Conservation (phyloP, 2,329 filamentous ascomycete genomes). For the Hansfordia pulvinata region DNA sequence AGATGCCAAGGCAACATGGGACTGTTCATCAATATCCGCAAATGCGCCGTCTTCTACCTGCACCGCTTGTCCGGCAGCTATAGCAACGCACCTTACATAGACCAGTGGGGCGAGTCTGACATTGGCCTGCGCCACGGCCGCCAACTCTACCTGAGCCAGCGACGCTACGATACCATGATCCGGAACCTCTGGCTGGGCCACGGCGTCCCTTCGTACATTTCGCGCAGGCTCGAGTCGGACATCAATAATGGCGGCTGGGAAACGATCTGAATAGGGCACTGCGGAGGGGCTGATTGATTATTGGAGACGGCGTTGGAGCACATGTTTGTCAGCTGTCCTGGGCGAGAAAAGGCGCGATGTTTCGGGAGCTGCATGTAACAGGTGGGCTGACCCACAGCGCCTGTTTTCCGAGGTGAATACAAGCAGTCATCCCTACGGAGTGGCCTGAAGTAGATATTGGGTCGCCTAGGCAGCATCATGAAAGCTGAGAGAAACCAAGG, state of each 20-base stretch:
- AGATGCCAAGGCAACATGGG: constrained; percentile 84
- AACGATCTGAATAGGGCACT: constrained; percentile 39
- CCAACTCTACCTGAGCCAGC: constrained; percentile 86
- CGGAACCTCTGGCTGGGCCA: constrained; percentile 79
- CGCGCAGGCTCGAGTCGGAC: constrained; percentile 80
- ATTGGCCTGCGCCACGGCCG: constrained; percentile 77
- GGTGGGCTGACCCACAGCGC: too few species aligned
- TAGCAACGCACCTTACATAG: constrained; percentile 81
- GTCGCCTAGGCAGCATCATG: too few species aligned
- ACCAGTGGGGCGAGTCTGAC: constrained; percentile 91
- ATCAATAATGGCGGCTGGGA: constrained; percentile 98
- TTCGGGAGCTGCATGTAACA: too few species aligned
- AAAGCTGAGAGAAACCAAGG: too few species aligned
- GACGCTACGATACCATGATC: constrained; percentile 79
- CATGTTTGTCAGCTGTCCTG: too few species aligned
- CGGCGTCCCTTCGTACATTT: constrained; percentile 78
- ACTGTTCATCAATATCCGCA: constrained; percentile 93
- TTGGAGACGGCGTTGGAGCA: too few species aligned
- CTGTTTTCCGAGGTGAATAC: too few species aligned
- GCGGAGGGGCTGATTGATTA: too few species aligned
- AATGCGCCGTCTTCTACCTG: constrained; percentile 82
- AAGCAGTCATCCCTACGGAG: too few species aligned
- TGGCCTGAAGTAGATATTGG: too few species aligned
- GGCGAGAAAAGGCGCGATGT: too few species aligned
- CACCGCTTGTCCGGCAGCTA: constrained; percentile 75